A percentile compares a stretch with the other conserved stretches of the same genome.
Conservation (phyloP, 352 stramenopile genomes). For the Phytophthora megakarya region DNA sequence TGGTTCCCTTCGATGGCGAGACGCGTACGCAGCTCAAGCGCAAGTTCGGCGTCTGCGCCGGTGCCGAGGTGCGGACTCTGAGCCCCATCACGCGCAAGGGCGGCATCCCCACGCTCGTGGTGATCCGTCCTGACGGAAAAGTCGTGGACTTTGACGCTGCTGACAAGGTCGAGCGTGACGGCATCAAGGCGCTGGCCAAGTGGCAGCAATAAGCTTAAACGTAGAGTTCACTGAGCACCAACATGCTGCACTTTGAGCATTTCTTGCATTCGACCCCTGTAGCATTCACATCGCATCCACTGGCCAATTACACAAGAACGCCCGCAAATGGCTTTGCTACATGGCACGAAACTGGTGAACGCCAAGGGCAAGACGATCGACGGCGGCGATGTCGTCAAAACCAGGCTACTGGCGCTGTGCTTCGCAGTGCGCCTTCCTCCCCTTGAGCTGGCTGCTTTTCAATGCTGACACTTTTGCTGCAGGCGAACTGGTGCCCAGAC, state of each 20-base stretch:
- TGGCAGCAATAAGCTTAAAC: conserved; percentile 46
- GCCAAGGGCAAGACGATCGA: conserved; percentile 50
- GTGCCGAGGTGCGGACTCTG: conserved; percentile 60
- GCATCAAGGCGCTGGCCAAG: conserved; percentile 44
- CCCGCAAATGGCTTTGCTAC: conserved; percentile 56
- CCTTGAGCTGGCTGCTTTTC: background rate
- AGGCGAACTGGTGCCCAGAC: conserved; percentile 83
- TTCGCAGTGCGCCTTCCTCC: conserved; percentile 51
- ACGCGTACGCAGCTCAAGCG: conserved; percentile 77
- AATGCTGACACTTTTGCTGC: conserved; percentile 11
- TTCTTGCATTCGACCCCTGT: background rate
- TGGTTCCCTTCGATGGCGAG: conserved; percentile 68
- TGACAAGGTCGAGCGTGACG: conserved; percentile 63
- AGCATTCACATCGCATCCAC: conserved; percentile 10
- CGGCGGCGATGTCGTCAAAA: conserved; percentile 38
- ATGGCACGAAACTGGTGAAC: conserved; percentile 57
- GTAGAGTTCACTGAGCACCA: background rate
- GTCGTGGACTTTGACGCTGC: conserved; percentile 72
- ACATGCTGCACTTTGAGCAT: background rate
- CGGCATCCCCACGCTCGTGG: conserved; percentile 76
- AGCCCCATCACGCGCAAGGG: conserved; percentile 64
- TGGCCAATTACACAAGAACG: conserved; percentile 29
- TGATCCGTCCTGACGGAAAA: conserved; percentile 65
- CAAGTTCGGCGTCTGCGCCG: conserved; percentile 79
- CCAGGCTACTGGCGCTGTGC: conserved; percentile 65